phyloP scores from a whole-genome alignment of 116 monocot species.

The Phalaenopsis hybrid region DNA sequence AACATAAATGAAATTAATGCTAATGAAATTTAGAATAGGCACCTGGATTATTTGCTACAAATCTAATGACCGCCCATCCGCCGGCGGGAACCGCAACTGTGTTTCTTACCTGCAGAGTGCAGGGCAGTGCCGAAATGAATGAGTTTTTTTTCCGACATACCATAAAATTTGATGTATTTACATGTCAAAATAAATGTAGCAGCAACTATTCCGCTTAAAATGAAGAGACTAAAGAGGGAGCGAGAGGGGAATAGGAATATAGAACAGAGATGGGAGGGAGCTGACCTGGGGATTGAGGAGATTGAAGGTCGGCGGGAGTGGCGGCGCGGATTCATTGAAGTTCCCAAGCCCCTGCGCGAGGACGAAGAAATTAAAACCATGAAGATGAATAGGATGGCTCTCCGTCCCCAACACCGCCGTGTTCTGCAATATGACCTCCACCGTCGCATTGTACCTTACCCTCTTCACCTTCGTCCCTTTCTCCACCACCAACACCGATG shows the following conservation, averaged over 20 bases:
- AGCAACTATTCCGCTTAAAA: too few relatives aligned
- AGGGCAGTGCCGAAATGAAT: too few relatives aligned
- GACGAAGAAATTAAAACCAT: conserved; percentile 58
- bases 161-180: too few relatives aligned
- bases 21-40: background rate
- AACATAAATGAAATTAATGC: too few relatives aligned
- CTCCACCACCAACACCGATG: conserved; percentile 1
- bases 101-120: conserved; percentile 26
- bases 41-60: conserved; percentile 60
- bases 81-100: conserved; percentile 47
- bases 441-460: conserved; percentile 37
- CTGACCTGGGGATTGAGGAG: conserved; percentile 30
- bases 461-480: conserved; percentile 43
- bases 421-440: conserved; percentile 56
- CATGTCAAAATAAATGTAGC: too few relatives aligned
- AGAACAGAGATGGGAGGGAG: too few relatives aligned
- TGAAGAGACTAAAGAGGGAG: too few relatives aligned
- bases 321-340: conserved; percentile 15
- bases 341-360: conserved; percentile 63
- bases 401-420: conserved; percentile 27
- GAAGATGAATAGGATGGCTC: conserved; percentile 62
- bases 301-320: conserved; percentile 28
- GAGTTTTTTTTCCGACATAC: too few relatives aligned
- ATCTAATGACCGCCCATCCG: conserved; percentile 65
- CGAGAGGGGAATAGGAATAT: too few relatives aligned